phyloP scores from a whole-genome alignment of 345 rosid genomes.

The Dovyalis caffra region DNA sequence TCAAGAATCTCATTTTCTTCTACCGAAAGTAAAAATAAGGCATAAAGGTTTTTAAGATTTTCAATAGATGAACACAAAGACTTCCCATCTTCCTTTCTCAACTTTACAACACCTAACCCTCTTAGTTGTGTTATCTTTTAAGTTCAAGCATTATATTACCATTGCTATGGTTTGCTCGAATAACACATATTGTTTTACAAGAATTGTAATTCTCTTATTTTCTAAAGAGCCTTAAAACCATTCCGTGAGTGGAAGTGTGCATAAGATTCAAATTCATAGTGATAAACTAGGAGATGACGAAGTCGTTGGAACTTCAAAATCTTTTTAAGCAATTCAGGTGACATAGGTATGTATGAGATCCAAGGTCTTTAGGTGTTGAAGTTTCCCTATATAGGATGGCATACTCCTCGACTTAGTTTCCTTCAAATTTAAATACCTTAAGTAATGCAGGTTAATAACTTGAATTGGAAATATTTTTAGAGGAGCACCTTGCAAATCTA shows the following conservation, averaged over 20 bases:
- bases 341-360: constrained; percentile 27
- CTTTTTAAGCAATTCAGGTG: constrained; percentile 14
- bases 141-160: not conserved
- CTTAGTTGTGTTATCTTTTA: constrained; percentile 7
- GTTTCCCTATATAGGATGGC: constrained; percentile 24
- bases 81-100: constrained; percentile 12
- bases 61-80: constrained; percentile 8
- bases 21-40: constrained; percentile 29
- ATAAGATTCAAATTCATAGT: constrained; percentile 15
- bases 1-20: constrained; percentile 34
- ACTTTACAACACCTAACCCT: constrained; percentile 9
- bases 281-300: constrained; percentile 19
- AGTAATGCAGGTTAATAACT: constrained; percentile 2
- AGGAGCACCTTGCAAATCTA: constrained; percentile 23
- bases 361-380: constrained; percentile 29
- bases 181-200: not conserved
- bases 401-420: constrained; percentile 7
- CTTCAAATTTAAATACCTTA: constrained; percentile 20
- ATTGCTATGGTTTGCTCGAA: constrained; percentile 6
- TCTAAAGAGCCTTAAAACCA: constrained; percentile 14
- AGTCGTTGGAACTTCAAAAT: constrained; percentile 22
- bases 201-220: constrained; percentile 15
- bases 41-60: constrained; percentile 11
- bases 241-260: not conserved
- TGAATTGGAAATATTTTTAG: constrained; percentile 18